Evolutionary conservation across 768 basidiomycete species (phyloP).

Genomic region (Mycena chlorophos): DNA sequence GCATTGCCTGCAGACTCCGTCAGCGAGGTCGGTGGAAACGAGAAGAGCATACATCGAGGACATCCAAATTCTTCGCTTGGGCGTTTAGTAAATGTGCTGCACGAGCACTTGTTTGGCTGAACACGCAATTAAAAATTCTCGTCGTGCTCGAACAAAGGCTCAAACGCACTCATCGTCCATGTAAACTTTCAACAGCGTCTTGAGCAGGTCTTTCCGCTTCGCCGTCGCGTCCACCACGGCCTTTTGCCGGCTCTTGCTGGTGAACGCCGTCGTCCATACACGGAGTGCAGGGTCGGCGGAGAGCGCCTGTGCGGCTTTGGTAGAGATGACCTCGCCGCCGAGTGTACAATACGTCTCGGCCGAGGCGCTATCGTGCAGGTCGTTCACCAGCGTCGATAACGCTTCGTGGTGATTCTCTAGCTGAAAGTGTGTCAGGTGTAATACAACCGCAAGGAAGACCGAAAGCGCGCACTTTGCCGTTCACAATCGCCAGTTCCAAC

Average conservation of each 20-base stretch:
- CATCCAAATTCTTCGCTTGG: slow-evolving; percentile 77
- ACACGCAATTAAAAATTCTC: not conserved
- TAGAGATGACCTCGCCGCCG: slow-evolving; percentile 71
- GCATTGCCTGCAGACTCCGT: slow-evolving; percentile 51
- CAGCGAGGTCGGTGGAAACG: slow-evolving; percentile 1
- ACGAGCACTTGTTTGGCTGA: slow-evolving; percentile 54
- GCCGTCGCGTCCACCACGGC: slow-evolving; percentile 46
- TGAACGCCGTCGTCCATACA: slow-evolving; percentile 52
- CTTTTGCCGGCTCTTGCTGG: slow-evolving; percentile 32
- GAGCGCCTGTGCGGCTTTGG: slow-evolving; percentile 52
- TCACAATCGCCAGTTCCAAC: slow-evolving; percentile 75
- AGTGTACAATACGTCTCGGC: slow-evolving; percentile 87
- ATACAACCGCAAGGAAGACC: not conserved
- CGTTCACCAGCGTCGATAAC: slow-evolving; percentile 65
- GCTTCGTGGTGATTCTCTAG: slow-evolving; percentile 57
- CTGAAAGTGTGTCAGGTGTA: slow-evolving; percentile 19
- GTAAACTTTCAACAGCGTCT: slow-evolving; percentile 77
- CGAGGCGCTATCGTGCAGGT: slow-evolving; percentile 69
- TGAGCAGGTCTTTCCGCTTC: slow-evolving; percentile 57
- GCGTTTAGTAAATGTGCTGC: slow-evolving; percentile 74
- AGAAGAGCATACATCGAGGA: slow-evolving; percentile 60
- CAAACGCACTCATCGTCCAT: slow-evolving; percentile 71
- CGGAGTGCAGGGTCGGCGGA: slow-evolving; percentile 51
- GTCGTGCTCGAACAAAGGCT: slow-evolving; percentile 2
- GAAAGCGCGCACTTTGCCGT: slow-evolving; percentile 64